Evolutionary conservation across 1,284 basidiomycete genomes (phyloP).

Genomic region (Irpex lacteus): DNA sequence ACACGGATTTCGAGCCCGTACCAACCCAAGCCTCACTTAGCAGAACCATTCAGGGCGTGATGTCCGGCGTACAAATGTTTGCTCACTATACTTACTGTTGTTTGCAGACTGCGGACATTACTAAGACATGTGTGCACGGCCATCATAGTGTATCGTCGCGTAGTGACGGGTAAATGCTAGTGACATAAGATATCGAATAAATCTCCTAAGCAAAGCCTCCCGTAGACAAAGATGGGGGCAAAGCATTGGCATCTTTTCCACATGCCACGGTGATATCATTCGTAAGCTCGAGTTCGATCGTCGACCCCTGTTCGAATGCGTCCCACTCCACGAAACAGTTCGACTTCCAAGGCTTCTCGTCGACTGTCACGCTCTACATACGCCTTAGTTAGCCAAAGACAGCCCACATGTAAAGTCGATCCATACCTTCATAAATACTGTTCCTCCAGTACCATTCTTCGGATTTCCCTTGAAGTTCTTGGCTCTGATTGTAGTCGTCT

Average conservation of each 20-base stretch:
- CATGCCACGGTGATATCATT: conserved; percentile 49
- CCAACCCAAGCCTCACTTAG: no score
- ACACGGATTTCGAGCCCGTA: no score
- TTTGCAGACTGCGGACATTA: no score
- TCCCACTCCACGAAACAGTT: conserved; percentile 65
- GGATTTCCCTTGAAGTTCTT: conserved; percentile 55
- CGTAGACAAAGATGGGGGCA: conserved; percentile 61
- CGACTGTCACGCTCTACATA: conserved; percentile 50
- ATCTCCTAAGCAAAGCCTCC: conserved; percentile 37
- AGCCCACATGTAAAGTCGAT: background rate
- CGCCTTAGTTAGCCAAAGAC: background rate
- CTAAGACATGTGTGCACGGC: no score
- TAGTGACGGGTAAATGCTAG: no score
- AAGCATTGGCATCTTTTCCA: conserved; percentile 40
- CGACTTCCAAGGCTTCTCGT: conserved; percentile 54
- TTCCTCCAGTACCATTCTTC: conserved; percentile 44
- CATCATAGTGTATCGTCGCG: no score
- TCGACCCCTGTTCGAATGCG: conserved; percentile 48
- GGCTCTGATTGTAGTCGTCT: conserved; percentile 52
- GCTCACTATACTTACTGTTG: no score
- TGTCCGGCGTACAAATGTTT: no score
- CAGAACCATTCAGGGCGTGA: no score
- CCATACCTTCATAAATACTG: conserved; percentile 50
- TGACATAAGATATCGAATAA: no score
- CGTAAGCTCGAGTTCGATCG: conserved; percentile 49